phyloP scores from a whole-genome alignment of 805 yeast genomes.

The Candida ortonii region DNA sequence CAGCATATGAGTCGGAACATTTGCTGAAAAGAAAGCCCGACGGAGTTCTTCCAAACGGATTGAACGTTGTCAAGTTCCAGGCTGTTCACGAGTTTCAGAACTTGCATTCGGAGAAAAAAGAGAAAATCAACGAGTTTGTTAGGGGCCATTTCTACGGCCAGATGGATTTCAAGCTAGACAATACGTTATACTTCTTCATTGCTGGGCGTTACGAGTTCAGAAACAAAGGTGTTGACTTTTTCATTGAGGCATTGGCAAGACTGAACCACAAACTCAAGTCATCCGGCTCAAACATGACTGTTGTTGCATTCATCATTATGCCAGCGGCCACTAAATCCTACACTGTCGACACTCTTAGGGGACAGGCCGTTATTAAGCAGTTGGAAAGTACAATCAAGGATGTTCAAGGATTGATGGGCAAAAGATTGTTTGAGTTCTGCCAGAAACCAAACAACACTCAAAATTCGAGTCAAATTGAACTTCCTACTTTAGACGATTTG shows the following conservation, averaged over 20 bases:
- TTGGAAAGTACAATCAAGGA: conserved; percentile 85
- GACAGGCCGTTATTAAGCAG: conserved; percentile 93
- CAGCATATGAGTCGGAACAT: conserved; percentile 95
- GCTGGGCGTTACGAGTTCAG: conserved; percentile 97
- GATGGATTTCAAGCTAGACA: conserved; percentile 89
- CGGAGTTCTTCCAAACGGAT: conserved; percentile 95
- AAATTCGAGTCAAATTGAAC: conserved; percentile 43
- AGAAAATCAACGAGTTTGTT: conserved; percentile 87
- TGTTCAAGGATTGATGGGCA: conserved; percentile 82
- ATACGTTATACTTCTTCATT: conserved; percentile 91
- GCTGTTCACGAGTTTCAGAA: conserved; percentile 98
- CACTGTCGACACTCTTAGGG: conserved; percentile 92
- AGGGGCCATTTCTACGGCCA: conserved; percentile 98
- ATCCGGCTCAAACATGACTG: conserved; percentile 81
- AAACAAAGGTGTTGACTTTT: conserved; percentile 95
- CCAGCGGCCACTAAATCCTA: conserved; percentile 93
- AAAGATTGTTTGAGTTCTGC: conserved; percentile 86
- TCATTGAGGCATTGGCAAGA: conserved; percentile 88
- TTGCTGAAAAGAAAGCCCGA: conserved; percentile 93
- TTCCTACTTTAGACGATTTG: conserved; percentile 76
- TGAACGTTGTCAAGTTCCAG: conserved; percentile 91
- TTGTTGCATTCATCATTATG: conserved; percentile 96
- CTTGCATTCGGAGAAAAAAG: conserved; percentile 88
- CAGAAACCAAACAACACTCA: conserved; percentile 41
- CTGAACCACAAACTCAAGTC: conserved; percentile 84